These are phyloP conservation scores for Medicago truncatula DNA, from an alignment of 306 rosid genomes.

Conservation along the genomic window MtrunA17r5.0-ANR NC_053045.1:9260001-9260500, in stretches of 20 bases:
- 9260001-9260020: conserved; percentile 36
- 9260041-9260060: conserved; percentile 68
- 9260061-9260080: conserved; percentile 64
- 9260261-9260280: conserved; percentile 61
- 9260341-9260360: not conserved
- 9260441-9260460: no score
- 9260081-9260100: conserved; percentile 55
- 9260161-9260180: conserved; percentile 58
- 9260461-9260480: no score
- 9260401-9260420: not conserved
- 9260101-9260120: conserved; percentile 63
- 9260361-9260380: not conserved
- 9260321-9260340: conserved; percentile 35
- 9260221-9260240: conserved; percentile 56
- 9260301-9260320: conserved; percentile 70
- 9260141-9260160: conserved; percentile 53
- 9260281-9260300: conserved; percentile 66
- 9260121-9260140: conserved; percentile 72
- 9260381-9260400: not conserved
- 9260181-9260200: conserved; percentile 60
- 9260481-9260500: no score
- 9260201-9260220: conserved; percentile 70
- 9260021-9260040: conserved; percentile 55
- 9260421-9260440: no score
- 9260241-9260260: conserved; percentile 70